phyloP scores from a whole-genome alignment of 768 basidiomycete species.

The Phylloporus arenicola region DNA sequence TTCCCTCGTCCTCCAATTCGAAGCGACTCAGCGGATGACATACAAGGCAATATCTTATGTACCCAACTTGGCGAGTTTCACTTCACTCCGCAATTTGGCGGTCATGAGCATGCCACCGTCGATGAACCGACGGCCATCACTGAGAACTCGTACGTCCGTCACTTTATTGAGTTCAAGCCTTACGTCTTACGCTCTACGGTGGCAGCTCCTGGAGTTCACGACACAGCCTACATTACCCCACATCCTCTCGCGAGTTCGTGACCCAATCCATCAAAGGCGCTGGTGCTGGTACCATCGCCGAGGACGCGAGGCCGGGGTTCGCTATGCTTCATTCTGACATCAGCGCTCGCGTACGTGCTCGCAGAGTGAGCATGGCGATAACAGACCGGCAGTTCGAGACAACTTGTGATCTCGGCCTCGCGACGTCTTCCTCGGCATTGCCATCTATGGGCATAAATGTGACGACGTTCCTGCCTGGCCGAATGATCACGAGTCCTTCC shows the following conservation, averaged over 20 bases:
- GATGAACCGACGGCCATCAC: slow-evolving; percentile 28
- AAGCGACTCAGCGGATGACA: slow-evolving; percentile 19
- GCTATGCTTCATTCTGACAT: slow-evolving; percentile 18
- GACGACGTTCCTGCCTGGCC: slow-evolving; percentile 9
- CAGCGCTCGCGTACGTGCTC: slow-evolving; percentile 12
- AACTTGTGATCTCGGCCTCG: slow-evolving; percentile 4
- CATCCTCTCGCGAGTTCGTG: slow-evolving; percentile 19
- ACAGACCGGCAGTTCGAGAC: slow-evolving; percentile 9
- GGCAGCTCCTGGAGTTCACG: slow-evolving; percentile 23
- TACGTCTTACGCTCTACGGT: slow-evolving; percentile 20
- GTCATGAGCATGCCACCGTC: slow-evolving; percentile 9
- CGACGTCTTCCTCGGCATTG: slow-evolving; percentile 8
- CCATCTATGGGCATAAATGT: slow-evolving; percentile 13
- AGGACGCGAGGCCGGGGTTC: slow-evolving; percentile 21
- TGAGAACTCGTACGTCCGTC: slow-evolving; percentile 22
- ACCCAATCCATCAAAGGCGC: slow-evolving; percentile 10
- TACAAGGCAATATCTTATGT: slow-evolving; percentile 21
- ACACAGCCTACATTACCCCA: slow-evolving; percentile 24
- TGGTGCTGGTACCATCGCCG: slow-evolving; percentile 14
- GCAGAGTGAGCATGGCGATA: slow-evolving; percentile 12
- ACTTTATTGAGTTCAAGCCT: slow-evolving; percentile 5
- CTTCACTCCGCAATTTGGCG: slow-evolving; percentile 15
- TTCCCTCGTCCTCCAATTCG: slow-evolving; percentile 9
- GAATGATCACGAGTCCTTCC: slow-evolving; percentile 17
- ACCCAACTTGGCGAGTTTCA: slow-evolving; percentile 23